Conservation (phyloP, 139 green algal genomes). For the Spirogloea muscicola region DNA sequence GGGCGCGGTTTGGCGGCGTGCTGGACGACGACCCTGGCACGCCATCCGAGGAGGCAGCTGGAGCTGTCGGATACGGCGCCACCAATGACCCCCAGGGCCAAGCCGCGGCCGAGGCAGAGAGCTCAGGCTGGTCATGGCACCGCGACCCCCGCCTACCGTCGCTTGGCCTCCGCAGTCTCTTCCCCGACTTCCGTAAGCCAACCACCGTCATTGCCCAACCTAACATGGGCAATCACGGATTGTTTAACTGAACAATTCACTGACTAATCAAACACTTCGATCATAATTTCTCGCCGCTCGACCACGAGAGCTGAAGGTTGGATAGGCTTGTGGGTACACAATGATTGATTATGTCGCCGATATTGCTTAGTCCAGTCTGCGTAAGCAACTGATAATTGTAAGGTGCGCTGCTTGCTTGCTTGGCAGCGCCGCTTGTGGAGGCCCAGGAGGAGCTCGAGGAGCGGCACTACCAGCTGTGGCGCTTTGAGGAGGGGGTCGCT, state of each 20-base stretch:
- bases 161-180: conserved; percentile 63
- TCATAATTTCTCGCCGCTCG: no score
- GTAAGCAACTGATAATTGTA: no score
- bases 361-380: no score
- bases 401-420: no score
- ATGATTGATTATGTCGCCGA: no score
- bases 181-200: no score
- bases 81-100: not conserved
- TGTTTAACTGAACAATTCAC: no score
- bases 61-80: conserved; percentile 21
- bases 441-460: conserved; percentile 50
- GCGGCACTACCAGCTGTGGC: conserved; percentile 49
- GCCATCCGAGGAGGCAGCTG: conserved; percentile 6
- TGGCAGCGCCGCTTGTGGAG: conserved; percentile 31
- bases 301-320: no score
- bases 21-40: not conserved
- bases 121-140: conserved; percentile 48
- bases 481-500: conserved; percentile 72
- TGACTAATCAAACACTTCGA: no score
- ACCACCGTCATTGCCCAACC: no score
- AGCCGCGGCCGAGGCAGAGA: not conserved
- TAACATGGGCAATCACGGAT: no score
- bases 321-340: no score
- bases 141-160: conserved; percentile 60
- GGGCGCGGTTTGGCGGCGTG: conserved; percentile 51